These are phyloP conservation scores for Magnaporthiopsis poae DNA, from an alignment of 2,329 filamentous ascomycete genomes.

Conservation along the genomic window DNA sequence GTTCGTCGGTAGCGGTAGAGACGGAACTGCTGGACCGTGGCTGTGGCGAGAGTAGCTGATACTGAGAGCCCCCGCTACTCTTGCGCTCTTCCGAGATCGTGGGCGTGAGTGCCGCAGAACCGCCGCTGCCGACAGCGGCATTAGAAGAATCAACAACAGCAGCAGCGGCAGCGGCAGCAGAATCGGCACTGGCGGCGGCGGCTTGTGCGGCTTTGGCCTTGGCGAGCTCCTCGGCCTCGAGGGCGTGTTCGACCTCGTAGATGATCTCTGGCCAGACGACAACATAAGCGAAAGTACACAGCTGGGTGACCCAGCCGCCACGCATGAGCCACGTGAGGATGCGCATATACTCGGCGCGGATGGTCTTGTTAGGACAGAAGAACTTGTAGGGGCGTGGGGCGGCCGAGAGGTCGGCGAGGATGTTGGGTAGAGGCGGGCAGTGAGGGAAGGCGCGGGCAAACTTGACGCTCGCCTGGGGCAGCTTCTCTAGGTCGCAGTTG, in stretches of 20 bases:
- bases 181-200: conserved; percentile 12
- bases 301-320: conserved; percentile 84
- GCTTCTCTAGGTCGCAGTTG: conserved; percentile 67
- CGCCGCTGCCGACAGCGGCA: no score
- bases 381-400: conserved; percentile 73
- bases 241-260: conserved; percentile 63
- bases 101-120: no score
- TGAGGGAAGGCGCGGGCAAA: conserved; percentile 76
- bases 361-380: conserved; percentile 77
- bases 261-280: conserved; percentile 75
- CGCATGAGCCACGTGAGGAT: conserved; percentile 91
- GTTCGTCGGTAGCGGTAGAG: not conserved
- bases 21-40: not conserved
- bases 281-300: conserved; percentile 85
- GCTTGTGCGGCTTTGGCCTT: conserved; percentile 20
- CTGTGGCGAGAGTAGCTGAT: no score
- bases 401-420: conserved; percentile 73
- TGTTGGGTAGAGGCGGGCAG: conserved; percentile 71
- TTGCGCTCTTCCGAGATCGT: not conserved
- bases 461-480: conserved; percentile 57
- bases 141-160: not conserved
- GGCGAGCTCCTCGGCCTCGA: conserved; percentile 54
- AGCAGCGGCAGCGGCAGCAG: not conserved
- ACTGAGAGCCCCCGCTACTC: no score
- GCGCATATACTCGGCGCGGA: conserved; percentile 76